These are phyloP conservation scores for Volvox africanus DNA, from an alignment of 139 green algal species.

Conservation along the genomic window DNA sequence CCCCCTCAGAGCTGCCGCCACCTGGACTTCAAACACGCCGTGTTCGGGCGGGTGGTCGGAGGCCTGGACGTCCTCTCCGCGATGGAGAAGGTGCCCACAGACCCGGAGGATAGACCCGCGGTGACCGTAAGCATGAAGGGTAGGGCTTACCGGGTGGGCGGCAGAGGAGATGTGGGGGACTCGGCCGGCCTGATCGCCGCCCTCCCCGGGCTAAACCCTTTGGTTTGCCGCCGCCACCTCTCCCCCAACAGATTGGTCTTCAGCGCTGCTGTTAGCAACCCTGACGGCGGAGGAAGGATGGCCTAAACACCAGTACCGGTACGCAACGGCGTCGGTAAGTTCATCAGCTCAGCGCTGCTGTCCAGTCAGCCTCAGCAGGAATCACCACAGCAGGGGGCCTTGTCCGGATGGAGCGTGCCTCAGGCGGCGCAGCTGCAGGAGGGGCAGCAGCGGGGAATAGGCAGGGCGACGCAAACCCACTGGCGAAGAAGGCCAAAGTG, in stretches of 20 bases:
- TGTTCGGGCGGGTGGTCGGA: conserved; percentile 78
- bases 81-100: conserved; percentile 90
- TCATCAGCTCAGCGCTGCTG: conserved; percentile 56
- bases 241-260: conserved; percentile 51
- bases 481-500: conserved; percentile 72
- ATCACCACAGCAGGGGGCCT: conserved; percentile 8
- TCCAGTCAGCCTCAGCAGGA: background rate
- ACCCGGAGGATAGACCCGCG: conserved; percentile 88
- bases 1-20: conserved; percentile 69
- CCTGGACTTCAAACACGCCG: conserved; percentile 94
- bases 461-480: conserved; percentile 20
- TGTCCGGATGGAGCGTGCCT: background rate
- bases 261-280: background rate
- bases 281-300: background rate
- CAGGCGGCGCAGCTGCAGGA: background rate
- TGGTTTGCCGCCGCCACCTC: no score
- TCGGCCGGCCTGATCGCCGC: no score
- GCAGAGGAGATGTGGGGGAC: background rate
- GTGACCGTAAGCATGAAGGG: conserved; percentile 83
- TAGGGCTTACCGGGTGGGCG: background rate
- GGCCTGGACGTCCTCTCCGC: conserved; percentile 86
- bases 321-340: conserved; percentile 75
- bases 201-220: no score
- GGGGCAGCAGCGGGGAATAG: background rate
- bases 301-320: background rate